These are phyloP conservation scores for Vaccinium corymbosum DNA, from an alignment of 148 eudicot species.

Conservation along the genomic window DNA sequence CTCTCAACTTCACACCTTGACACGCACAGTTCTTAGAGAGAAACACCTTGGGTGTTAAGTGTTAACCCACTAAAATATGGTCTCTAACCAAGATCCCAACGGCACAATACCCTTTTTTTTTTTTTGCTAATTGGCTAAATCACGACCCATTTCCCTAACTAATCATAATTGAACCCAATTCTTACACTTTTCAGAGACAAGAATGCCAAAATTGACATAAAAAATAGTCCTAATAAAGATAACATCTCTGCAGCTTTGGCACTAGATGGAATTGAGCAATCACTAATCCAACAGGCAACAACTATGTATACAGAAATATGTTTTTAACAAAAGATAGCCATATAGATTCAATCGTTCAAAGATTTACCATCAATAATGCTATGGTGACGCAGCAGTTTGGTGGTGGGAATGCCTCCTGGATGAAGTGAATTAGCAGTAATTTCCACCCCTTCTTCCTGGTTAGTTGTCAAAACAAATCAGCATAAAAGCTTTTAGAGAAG, in stretches of 20 bases:
- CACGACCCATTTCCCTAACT: neutral
- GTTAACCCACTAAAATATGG: neutral
- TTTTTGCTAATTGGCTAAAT: neutral
- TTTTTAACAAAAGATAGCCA: neutral
- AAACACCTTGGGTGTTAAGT: neutral
- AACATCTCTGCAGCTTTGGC: neutral
- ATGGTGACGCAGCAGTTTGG: constrained; percentile 55
- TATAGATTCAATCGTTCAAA: constrained; percentile 1
- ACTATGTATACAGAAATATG: neutral
- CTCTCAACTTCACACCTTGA: neutral
- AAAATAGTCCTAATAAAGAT: neutral
- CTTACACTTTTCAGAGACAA: no score
- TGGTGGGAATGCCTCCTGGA: constrained; percentile 75
- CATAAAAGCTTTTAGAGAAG: no score
- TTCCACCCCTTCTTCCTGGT: constrained; percentile 69
- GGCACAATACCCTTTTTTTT: neutral
- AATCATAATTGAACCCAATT: neutral
- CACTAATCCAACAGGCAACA: neutral
- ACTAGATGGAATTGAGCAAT: neutral
- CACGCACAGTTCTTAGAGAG: neutral
- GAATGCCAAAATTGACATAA: no score
- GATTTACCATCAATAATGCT: constrained; percentile 45
- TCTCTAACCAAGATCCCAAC: neutral
- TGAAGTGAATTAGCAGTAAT: constrained; percentile 23
- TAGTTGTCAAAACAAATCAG: neutral